Conservation (phyloP, 139 green algal genomes). For the Mesotaenium endlicherianum region DNA sequence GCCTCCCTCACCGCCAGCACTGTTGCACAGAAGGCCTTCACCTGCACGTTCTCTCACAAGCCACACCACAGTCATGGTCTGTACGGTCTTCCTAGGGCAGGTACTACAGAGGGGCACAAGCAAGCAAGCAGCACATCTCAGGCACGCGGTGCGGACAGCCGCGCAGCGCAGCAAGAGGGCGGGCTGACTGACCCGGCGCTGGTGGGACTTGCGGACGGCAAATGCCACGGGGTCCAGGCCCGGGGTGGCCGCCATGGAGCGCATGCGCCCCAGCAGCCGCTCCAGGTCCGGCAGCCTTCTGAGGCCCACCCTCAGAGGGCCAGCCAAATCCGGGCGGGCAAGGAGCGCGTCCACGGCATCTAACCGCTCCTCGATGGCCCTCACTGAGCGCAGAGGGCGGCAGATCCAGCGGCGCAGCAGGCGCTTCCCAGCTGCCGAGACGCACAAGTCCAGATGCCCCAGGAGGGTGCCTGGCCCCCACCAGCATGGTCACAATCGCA, state of each 20-base stretch:
- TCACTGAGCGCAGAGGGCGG: slow-evolving; percentile 68
- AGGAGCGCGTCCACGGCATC: slow-evolving; percentile 49
- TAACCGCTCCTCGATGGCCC: slow-evolving; percentile 70
- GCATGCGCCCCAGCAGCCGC: slow-evolving; percentile 74
- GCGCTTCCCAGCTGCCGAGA: slow-evolving; percentile 78
- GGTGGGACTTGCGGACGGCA: neutral
- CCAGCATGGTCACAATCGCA: neutral
- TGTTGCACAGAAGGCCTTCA: neutral
- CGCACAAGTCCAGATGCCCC: slow-evolving; percentile 80
- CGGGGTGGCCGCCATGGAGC: slow-evolving; percentile 1
- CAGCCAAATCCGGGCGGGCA: slow-evolving; percentile 51
- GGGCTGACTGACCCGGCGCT: neutral
- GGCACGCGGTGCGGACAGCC: too few species aligned
- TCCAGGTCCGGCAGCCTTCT: slow-evolving; percentile 77
- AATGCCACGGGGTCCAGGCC: neutral
- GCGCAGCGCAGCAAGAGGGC: too few species aligned
- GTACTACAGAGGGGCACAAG: neutral
- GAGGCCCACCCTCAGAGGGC: slow-evolving; percentile 61
- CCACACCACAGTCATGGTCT: neutral
- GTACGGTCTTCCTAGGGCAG: neutral
- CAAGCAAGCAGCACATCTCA: too few species aligned
- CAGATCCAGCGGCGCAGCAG: slow-evolving; percentile 86
- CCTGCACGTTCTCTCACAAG: neutral
- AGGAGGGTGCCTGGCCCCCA: slow-evolving; percentile 80
- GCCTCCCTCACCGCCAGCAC: neutral